These are phyloP conservation scores for Tetrapisispora fleetii DNA, from an alignment of 805 yeast species.

Conservation along the genomic window DNA sequence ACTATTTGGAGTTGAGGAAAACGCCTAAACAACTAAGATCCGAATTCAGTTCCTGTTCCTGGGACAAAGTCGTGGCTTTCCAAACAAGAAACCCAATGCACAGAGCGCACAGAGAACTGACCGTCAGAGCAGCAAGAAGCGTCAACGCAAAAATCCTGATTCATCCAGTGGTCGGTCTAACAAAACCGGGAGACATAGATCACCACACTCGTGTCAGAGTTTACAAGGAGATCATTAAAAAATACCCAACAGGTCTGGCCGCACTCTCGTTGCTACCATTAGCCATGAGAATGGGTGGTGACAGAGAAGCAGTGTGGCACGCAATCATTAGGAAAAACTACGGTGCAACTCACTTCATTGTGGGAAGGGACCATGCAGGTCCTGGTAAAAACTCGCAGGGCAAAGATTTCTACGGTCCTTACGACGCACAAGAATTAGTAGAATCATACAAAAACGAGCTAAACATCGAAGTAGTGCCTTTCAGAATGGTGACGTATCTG, in stretches of 20 bases:
- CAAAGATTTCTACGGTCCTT: constrained; percentile 91
- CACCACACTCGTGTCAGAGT: constrained; percentile 96
- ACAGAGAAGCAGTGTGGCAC: constrained; percentile 97
- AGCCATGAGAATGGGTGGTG: constrained; percentile 99
- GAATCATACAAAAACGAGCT: constrained; percentile 66
- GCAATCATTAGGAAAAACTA: constrained; percentile 92
- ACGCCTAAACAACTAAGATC: constrained; percentile 85
- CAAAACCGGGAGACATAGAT: constrained; percentile 96
- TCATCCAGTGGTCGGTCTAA: constrained; percentile 94
- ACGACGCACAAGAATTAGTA: constrained; percentile 89
- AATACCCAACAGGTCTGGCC: constrained; percentile 92
- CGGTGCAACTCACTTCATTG: constrained; percentile 95
- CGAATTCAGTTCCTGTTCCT: constrained; percentile 70
- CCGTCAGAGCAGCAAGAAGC: constrained; percentile 93
- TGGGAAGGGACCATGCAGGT: constrained; percentile 97
- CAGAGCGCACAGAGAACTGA: constrained; percentile 92
- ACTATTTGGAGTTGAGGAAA: constrained; percentile 76
- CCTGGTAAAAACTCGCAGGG: constrained; percentile 87
- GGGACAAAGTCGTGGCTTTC: constrained; percentile 90
- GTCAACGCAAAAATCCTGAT: constrained; percentile 79
- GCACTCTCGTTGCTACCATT: constrained; percentile 77
- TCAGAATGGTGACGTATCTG: constrained; percentile 91
- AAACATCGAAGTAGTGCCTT: constrained; percentile 85
- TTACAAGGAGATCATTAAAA: constrained; percentile 82
- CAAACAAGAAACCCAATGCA: constrained; percentile 99